phyloP scores from a whole-genome alignment of 2,329 filamentous ascomycete species.

The Dryadomyces quercus-mongolicae region DNA sequence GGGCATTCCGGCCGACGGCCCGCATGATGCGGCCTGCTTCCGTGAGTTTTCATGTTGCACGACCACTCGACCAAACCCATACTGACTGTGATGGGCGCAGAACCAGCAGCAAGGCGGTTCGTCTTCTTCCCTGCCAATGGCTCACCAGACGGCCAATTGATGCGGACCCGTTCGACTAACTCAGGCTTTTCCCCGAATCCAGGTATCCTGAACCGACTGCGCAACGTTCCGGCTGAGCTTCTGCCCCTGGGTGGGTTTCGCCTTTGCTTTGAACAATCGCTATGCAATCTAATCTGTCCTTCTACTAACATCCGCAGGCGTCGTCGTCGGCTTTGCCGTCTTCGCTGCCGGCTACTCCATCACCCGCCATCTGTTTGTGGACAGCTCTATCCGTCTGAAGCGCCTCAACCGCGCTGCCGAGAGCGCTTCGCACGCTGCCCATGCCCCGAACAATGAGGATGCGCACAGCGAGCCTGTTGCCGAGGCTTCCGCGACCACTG shows the following conservation, averaged over 20 bases:
- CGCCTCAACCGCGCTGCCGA: conserved; percentile 49
- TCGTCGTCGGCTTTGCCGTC: conserved; percentile 80
- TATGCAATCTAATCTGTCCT: neutral
- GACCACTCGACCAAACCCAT: neutral
- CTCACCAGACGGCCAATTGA: neutral
- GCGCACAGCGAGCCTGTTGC: neutral
- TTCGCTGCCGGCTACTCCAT: conserved; percentile 72
- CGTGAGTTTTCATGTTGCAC: conserved; percentile 38
- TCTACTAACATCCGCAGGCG: conserved; percentile 36
- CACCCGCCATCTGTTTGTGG: conserved; percentile 67
- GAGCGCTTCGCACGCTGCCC: conserved; percentile 25
- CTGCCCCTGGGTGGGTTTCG: conserved; percentile 73
- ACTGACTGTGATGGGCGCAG: conserved; percentile 24
- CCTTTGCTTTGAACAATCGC: neutral
- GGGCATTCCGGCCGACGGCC: conserved; percentile 54
- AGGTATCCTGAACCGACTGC: conserved; percentile 86
- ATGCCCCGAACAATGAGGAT: neutral
- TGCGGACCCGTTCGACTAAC: neutral
- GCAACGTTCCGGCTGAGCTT: conserved; percentile 86
- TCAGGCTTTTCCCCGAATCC: conserved; percentile 3
- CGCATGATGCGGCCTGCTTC: conserved; percentile 61
- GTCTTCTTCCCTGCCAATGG: conserved; percentile 20
- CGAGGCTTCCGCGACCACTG: conserved; percentile 9
- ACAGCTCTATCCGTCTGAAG: conserved; percentile 84
- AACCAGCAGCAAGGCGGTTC: conserved; percentile 57